Evolutionary conservation across 148 eudicot genomes (phyloP).

Genomic region (Diospyros lotus): DNA sequence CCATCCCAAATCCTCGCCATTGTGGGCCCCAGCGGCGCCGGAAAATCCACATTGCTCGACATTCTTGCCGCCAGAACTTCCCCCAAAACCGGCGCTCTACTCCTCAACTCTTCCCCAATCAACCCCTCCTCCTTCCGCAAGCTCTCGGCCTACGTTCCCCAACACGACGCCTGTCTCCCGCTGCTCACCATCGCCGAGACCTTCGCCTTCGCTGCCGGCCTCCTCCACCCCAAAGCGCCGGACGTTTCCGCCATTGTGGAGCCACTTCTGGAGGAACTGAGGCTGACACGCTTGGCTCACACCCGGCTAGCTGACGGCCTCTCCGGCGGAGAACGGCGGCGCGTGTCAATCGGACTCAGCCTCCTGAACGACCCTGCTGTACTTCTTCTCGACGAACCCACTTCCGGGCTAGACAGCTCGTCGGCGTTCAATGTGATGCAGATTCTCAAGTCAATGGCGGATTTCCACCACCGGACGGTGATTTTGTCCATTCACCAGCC

Average conservation of each 20-base stretch:
- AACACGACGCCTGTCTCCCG: constrained; percentile 67
- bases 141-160: constrained; percentile 83
- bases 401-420: constrained; percentile 78
- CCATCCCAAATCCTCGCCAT: constrained; percentile 86
- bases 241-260: constrained; percentile 29
- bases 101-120: constrained; percentile 58
- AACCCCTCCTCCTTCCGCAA: constrained; percentile 51
- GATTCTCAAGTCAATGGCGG: constrained; percentile 49
- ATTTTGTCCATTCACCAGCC: constrained; percentile 86
- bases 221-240: constrained; percentile 42
- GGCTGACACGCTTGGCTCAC: constrained; percentile 50
- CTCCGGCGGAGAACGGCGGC: constrained; percentile 79
- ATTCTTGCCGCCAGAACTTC: constrained; percentile 68
- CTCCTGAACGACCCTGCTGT: constrained; percentile 74
- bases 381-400: constrained; percentile 81
- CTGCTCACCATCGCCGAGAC: constrained; percentile 71
- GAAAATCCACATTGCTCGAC: constrained; percentile 83
- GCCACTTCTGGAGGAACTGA: constrained; percentile 48
- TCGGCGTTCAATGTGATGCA: constrained; percentile 73
- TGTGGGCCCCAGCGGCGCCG: constrained; percentile 91
- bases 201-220: constrained; percentile 62
- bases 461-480: constrained; percentile 49
- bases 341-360: constrained; percentile 84
- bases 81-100: constrained; percentile 53
- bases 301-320: constrained; percentile 43